Percentiles rank a stretch among this genome's conserved stretches.
phyloP scores from a whole-genome alignment of 2,329 filamentous ascomycete species.

The Ophiocordyceps unilateralis region DNA sequence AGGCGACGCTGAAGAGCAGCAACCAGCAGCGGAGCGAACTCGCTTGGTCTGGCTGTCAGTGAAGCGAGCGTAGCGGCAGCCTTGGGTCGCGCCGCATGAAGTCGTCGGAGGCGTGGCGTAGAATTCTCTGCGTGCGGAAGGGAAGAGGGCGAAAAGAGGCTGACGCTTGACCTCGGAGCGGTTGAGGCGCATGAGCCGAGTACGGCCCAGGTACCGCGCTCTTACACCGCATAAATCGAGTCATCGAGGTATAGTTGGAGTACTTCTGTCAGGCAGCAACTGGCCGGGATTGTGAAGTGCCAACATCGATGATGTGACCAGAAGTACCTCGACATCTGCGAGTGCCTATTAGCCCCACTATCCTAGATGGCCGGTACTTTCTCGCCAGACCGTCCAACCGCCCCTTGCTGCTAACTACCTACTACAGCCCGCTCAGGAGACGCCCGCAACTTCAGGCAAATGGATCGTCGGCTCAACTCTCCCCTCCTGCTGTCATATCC shows the following conservation, averaged over 20 bases:
- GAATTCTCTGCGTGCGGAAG: neutral
- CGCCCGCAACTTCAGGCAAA: neutral
- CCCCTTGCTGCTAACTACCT: too few relatives aligned
- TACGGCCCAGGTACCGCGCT: neutral
- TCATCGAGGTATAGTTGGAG: neutral
- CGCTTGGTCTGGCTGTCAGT: constrained; percentile 1
- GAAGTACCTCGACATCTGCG: neutral
- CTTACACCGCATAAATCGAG: neutral
- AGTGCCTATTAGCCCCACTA: neutral
- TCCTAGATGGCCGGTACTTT: neutral
- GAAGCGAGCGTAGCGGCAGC: constrained; percentile 5
- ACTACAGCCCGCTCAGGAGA: neutral
- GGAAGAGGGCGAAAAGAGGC: neutral
- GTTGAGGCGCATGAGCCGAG: neutral
- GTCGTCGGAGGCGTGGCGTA: constrained; percentile 1
- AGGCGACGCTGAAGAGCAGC: neutral
- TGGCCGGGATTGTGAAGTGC: neutral
- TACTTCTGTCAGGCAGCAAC: neutral
- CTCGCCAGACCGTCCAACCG: neutral
- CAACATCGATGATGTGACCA: neutral
- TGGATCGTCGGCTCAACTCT: neutral
- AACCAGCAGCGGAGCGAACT: neutral
- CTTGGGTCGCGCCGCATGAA: constrained; percentile 3
- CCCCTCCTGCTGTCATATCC: neutral
- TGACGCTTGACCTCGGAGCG: neutral